Evolutionary conservation across 2,329 filamentous ascomycete genomes (phyloP).

Genomic region (Fragosphaeria purpurea): DNA sequence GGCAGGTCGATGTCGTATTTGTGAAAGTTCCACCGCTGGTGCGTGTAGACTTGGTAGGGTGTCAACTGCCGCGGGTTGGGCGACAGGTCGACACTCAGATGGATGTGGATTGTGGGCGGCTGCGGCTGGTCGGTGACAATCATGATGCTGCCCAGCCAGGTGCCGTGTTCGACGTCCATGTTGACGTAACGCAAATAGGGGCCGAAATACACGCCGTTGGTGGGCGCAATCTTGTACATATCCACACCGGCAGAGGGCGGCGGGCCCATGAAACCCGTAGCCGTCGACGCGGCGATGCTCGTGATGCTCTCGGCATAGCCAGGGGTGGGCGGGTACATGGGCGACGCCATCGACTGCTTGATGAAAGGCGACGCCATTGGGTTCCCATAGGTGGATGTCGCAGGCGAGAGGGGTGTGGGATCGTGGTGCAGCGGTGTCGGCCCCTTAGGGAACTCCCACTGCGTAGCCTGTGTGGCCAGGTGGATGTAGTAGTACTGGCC

Average conservation of each 20-base stretch:
- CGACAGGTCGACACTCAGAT: constrained; percentile 80
- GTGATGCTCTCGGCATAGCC: constrained; percentile 80
- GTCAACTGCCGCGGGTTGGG: constrained; percentile 85
- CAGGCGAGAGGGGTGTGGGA: constrained; percentile 71
- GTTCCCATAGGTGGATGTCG: constrained; percentile 66
- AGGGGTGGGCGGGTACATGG: constrained; percentile 72
- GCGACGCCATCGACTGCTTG: constrained; percentile 64
- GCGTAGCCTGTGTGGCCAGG: constrained; percentile 84
- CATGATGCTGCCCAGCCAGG: constrained; percentile 90
- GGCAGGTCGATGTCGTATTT: constrained; percentile 83
- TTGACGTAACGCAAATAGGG: constrained; percentile 93
- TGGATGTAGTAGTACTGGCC: constrained; percentile 99
- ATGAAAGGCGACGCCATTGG: constrained; percentile 60
- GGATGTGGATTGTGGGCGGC: constrained; percentile 91
- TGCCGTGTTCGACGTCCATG: constrained; percentile 85
- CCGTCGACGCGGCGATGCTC: constrained; percentile 64
- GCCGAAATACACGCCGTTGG: constrained; percentile 96
- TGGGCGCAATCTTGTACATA: constrained; percentile 85
- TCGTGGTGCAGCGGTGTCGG: constrained; percentile 83
- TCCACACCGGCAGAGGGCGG: constrained; percentile 82
- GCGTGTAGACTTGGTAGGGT: constrained; percentile 70
- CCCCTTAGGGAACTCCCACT: constrained; percentile 98
- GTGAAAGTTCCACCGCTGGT: constrained; percentile 93
- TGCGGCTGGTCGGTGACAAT: constrained; percentile 85
- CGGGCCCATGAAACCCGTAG: constrained; percentile 79